Conservation (phyloP, 768 basidiomycete genomes). For the Baorangia bicolor region DNA sequence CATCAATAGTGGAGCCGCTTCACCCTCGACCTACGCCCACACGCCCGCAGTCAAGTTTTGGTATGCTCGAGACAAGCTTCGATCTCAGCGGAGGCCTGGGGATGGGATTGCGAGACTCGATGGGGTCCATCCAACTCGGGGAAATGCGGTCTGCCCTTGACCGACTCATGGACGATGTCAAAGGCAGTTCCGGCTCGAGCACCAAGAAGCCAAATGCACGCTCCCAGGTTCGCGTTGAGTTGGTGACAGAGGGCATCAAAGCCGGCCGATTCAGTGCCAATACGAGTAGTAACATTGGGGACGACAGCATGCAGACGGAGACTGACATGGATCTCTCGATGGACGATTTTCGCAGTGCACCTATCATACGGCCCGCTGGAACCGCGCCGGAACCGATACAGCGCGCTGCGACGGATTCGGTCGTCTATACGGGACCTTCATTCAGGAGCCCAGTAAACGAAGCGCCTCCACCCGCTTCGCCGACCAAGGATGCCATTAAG, state of each 20-base stretch:
- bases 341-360: conserved; percentile 24
- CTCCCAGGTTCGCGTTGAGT: conserved; percentile 25
- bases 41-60: conserved; percentile 13
- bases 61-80: conserved; percentile 24
- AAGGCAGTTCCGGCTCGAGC: conserved; percentile 26
- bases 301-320: conserved; percentile 32
- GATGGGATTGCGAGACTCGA: conserved; percentile 35
- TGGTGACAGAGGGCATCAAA: conserved; percentile 34
- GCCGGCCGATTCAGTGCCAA: conserved; percentile 36
- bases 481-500: conserved; percentile 66
- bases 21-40: conserved; percentile 10
- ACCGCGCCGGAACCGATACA: conserved; percentile 36
- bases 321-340: conserved; percentile 32
- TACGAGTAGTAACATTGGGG: conserved; percentile 31
- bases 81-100: conserved; percentile 25
- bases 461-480: conserved; percentile 41
- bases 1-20: background rate
- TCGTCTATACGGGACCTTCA: conserved; percentile 29
- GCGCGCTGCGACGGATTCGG: conserved; percentile 54
- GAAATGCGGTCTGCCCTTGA: conserved; percentile 76
- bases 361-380: conserved; percentile 6
- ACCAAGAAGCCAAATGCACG: conserved; percentile 18
- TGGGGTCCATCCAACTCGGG: conserved; percentile 55
- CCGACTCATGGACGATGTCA: conserved; percentile 68
- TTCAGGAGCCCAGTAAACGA: conserved; percentile 34